Evolutionary conservation across 2,329 filamentous ascomycete species (phyloP), one percentile per base, ranked within the genome.

Genomic region (Aspergillus fijiensis): DNA sequence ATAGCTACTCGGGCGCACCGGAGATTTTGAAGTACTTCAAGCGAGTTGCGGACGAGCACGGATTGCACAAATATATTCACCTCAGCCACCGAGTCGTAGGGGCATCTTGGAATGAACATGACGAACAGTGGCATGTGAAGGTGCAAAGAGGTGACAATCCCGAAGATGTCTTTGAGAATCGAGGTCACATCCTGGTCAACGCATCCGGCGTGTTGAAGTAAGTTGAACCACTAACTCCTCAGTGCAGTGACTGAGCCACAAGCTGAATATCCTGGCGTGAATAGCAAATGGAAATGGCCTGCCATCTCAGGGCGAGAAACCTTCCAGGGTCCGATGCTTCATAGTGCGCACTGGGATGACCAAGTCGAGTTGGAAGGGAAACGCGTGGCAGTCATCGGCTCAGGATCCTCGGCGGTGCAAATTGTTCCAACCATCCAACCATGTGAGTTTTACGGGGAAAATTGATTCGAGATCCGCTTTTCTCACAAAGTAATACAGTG

Each of bases 1-100:
- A 2, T 12, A 49, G 25, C 31, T 63, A 60, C 47, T 48, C 63
- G 1, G 23, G 48, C 9, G 55, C 55, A 1, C 33, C n/a, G 3
- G 61, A 61, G 52, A 56, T 63, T 47, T 49, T 33, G 33, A 23
- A 29, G n/a, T 63, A 63, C 49, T 61, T 63, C 16, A 33, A 27
- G 9, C 49, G 29, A 10, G 53, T 63, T 16, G 52, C 49, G 0
- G 42, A 59, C 48, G 56, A 61, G 19, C 51, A 59, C 39, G 39
- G 50, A 4, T 53, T 63, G 5, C 49, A 49, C 5, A 14, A 23
- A 3, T 61, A 49, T 21, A 59, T 61, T 16, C 42, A 21, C 2
- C 25, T 49, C 39, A 50, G 35, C 6, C 59, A 59, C 49, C 16
- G 31, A 3, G 61, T 61, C 5, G 47, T 55, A 7, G 19, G n/a